Conservation (phyloP, 2,329 filamentous ascomycete genomes). For the Purpureocillium lavendulum region DNA sequence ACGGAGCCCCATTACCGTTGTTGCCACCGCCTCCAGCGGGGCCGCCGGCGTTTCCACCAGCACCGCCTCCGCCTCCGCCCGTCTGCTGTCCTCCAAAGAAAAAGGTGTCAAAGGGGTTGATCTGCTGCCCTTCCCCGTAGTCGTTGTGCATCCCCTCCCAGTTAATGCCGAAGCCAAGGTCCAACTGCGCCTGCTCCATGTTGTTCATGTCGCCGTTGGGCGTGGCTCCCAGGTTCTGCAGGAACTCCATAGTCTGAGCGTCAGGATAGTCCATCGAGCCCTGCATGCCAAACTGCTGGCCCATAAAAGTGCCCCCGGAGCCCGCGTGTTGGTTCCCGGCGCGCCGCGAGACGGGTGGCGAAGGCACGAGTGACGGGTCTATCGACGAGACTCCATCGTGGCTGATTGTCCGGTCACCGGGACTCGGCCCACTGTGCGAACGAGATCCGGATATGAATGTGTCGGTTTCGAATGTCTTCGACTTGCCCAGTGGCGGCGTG, state of each 20-base stretch:
- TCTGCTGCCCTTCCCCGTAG: conserved; percentile 50
- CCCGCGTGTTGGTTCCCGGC: conserved; percentile 24
- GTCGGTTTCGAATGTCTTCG: conserved; percentile 26
- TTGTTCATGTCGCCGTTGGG: conserved; percentile 21
- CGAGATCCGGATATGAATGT: conserved; percentile 21
- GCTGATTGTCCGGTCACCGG: conserved; percentile 17
- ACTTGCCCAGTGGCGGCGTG: conserved; percentile 29
- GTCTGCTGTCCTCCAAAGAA: conserved; percentile 54
- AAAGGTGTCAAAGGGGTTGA: conserved; percentile 65
- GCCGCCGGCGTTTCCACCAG: conserved; percentile 9
- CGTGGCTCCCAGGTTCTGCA: conserved; percentile 34
- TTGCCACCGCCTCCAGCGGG: neutral
- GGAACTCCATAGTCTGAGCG: conserved; percentile 44
- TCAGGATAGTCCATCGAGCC: conserved; percentile 33
- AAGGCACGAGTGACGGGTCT: conserved; percentile 36
- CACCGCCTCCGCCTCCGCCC: conserved; percentile 17
- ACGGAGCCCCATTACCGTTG: neutral
- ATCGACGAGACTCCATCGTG: conserved; percentile 19
- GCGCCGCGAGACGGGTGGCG: conserved; percentile 30
- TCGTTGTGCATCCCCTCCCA: conserved; percentile 57
- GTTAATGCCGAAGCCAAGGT: conserved; percentile 59
- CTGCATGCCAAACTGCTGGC: conserved; percentile 24
- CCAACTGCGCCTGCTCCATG: conserved; percentile 42
- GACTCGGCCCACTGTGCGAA: conserved; percentile 20
- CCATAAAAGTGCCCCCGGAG: conserved; percentile 19